Percentiles rank a stretch among this genome's conserved stretches.
These are phyloP conservation scores for Botrytis deweyae DNA, from an alignment of 2,329 filamentous ascomycete genomes.

Conservation along the genomic window DNA sequence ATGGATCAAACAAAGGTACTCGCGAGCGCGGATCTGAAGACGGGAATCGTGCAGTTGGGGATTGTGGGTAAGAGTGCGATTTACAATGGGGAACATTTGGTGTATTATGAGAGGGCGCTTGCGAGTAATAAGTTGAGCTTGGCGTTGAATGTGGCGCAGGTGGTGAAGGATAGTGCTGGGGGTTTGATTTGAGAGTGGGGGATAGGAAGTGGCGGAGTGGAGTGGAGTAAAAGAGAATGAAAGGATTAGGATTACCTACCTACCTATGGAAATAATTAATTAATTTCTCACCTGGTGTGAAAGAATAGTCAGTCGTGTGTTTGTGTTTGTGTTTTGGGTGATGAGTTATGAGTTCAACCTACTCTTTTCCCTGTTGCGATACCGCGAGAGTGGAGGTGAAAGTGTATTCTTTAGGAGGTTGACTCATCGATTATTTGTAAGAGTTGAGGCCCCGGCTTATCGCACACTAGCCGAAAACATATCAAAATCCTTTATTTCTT, in stretches of 20 bases:
- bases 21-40: slow-evolving; percentile 33
- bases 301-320: not conserved
- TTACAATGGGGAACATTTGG: slow-evolving; percentile 49
- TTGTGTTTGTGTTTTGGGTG: not conserved
- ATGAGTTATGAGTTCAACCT: not conserved
- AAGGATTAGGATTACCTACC: not conserved
- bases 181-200: not conserved
- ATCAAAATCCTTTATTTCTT: too few species aligned
- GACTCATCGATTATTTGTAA: too few species aligned
- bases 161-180: slow-evolving; percentile 34
- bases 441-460: too few species aligned
- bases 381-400: not conserved
- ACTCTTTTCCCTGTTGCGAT: not conserved
- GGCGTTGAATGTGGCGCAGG: slow-evolving; percentile 45
- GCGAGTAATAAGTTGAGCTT: slow-evolving; percentile 46
- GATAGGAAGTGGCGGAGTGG: fast-evolving
- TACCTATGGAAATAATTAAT: not conserved
- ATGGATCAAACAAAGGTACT: slow-evolving; percentile 46
- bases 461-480: too few species aligned
- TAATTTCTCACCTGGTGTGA: not conserved
- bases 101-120: slow-evolving; percentile 53
- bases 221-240: too few species aligned
- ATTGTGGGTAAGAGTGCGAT: slow-evolving; percentile 51
- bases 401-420: too few species aligned
- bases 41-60: slow-evolving; percentile 51